Conservation (phyloP, 306 rosid species). For the Abrus pulchellus region DNA sequence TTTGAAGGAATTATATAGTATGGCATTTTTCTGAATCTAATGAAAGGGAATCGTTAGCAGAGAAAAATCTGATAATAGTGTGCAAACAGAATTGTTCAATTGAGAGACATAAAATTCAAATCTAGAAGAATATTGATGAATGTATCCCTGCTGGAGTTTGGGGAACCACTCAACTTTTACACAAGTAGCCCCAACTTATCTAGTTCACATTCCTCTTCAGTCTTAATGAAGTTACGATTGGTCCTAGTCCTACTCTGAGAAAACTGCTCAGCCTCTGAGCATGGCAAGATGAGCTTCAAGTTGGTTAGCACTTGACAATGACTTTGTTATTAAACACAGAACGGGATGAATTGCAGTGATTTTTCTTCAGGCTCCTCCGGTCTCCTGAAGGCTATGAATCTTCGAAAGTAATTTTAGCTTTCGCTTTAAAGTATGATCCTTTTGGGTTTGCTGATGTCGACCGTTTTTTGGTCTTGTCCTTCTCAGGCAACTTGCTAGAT, state of each 20-base stretch:
- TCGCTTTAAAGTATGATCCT: slow-evolving; percentile 32
- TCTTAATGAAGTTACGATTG: slow-evolving; percentile 25
- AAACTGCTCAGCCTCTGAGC: slow-evolving; percentile 32
- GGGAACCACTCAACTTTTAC: background rate
- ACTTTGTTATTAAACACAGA: slow-evolving; percentile 15
- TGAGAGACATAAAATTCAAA: slow-evolving; percentile 28
- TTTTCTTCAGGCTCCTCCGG: slow-evolving; percentile 15
- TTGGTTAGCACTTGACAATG: slow-evolving; percentile 13
- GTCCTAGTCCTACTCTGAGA: slow-evolving; percentile 41
- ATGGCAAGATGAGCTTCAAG: slow-evolving; percentile 10
- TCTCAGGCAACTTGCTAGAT: slow-evolving; percentile 70
- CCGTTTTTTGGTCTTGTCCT: slow-evolving; percentile 41
- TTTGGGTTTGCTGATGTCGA: slow-evolving; percentile 24
- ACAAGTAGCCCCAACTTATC: slow-evolving; percentile 2
- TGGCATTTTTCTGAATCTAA: background rate
- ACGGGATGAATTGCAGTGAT: slow-evolving; percentile 26
- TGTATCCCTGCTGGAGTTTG: background rate
- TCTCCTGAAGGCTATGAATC: slow-evolving; percentile 33
- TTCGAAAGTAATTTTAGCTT: slow-evolving; percentile 40
- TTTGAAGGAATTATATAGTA: background rate
- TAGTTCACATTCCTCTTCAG: slow-evolving; percentile 3
- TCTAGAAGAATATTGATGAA: slow-evolving; percentile 11
- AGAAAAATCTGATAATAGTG: slow-evolving; percentile 4
- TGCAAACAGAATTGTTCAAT: background rate
- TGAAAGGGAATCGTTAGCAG: no score